Evolutionary conservation across 257 asterid species (phyloP), one percentile per base, ranked within the genome.

Genomic region (Nemophila menziesii): DNA sequence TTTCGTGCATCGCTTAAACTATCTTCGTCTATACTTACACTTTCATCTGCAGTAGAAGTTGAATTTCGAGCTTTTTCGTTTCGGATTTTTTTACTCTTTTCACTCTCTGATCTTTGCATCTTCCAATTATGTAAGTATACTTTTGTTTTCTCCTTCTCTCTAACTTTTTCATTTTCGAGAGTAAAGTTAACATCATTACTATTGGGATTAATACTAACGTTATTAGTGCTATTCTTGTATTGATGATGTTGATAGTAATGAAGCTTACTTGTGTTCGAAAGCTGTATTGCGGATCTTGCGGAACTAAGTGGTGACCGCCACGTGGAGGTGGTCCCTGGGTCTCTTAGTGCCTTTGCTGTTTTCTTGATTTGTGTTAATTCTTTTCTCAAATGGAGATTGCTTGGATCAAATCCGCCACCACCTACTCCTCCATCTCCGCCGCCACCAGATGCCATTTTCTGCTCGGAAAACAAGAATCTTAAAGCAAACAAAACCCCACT

Each of bases 371-470:
- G 93, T 5, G 94, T 86, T 41, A 86, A 44, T 62, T 90, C 96
- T 54, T 82, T 90, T 80, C 82, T 90, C 80, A 90, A 75, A 73
- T 90, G 96, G 65, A 90, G 70, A 69, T 77, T 77, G 66, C 96
- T 75, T 12, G 92, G 92, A 63, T 82, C 94, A 73, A 73, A 52
- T 20, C 74, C 75, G 33, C 52, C 75, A 21, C 66, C 68, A 23
- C 41, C 64, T 15, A 57, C 69, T 1, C 61, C 55, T 4, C 47
- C 24, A 38, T 49, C 49, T 17, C 65, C 61, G 8, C 67, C 51
- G 26, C 56, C 55, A 41, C 65, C 58, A 7, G 36, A 29, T 29
- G 46, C 74, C 43, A 43, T 60, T 69, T 48, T 66, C 72, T 11
- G 50, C 20, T 9, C 68, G 46, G 54, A 57, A 55, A 29, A 7